Conservation (phyloP, 2,329 filamentous ascomycete species). For the Cercospora sesami region DNA sequence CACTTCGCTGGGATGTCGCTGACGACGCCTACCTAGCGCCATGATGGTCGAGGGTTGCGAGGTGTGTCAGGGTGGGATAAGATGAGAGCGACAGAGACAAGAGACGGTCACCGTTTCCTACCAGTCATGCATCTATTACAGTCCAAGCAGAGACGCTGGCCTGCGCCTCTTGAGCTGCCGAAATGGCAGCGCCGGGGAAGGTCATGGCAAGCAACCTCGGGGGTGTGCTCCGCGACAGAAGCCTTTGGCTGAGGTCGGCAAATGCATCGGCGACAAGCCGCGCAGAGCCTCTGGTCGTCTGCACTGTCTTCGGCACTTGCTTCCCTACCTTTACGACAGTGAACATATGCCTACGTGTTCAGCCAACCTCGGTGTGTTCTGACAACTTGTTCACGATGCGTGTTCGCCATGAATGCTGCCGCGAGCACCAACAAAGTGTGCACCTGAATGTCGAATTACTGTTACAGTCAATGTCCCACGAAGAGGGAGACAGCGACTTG, state of each 20-base stretch:
- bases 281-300: background rate
- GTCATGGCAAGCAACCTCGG: conserved; percentile 1
- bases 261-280: background rate
- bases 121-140: background rate
- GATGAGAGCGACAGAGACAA: background rate
- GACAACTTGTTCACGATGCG: background rate
- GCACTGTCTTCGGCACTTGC: background rate
- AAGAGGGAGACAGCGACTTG: conserved; percentile 33
- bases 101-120: background rate
- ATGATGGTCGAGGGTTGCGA: background rate
- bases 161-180: background rate
- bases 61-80: background rate
- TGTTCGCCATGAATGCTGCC: background rate
- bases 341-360: background rate
- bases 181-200: background rate
- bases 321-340: background rate
- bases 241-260: background rate
- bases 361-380: background rate
- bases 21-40: conserved; percentile 9
- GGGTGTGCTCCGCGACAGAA: background rate
- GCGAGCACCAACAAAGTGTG: background rate
- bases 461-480: conserved; percentile 38
- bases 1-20: background rate
- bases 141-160: background rate
- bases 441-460: conserved; percentile 18